phyloP scores from a whole-genome alignment of 164 flowering plant genomes.

The Chimonanthus praecox region DNA sequence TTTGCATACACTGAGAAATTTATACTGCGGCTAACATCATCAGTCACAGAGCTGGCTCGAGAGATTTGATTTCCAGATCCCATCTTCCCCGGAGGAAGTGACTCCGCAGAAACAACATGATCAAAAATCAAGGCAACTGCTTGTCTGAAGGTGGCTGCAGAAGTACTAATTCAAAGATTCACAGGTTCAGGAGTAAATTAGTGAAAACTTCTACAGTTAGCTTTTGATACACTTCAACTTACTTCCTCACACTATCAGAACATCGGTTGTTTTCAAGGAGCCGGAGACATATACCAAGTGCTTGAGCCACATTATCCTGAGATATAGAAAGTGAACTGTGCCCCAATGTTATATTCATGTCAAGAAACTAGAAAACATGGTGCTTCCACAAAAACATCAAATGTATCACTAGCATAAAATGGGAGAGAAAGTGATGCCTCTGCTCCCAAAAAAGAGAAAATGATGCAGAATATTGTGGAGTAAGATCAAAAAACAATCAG shows the following conservation, averaged over 20 bases:
- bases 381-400: not conserved
- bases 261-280: conserved; percentile 87
- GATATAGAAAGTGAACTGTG: conserved; percentile 9
- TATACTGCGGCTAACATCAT: conserved; percentile 76
- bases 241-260: conserved; percentile 91
- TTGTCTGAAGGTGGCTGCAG: conserved; percentile 99
- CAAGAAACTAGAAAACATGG: not conserved
- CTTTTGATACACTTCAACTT: conserved; percentile 24
- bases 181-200: conserved; percentile 6
- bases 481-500: no score
- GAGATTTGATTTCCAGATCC: conserved; percentile 56
- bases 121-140: conserved; percentile 95
- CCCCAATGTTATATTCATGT: conserved; percentile 1
- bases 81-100: conserved; percentile 71
- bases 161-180: conserved; percentile 55
- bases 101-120: conserved; percentile 69
- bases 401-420: no score
- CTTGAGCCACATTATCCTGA: conserved; percentile 84
- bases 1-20: conserved; percentile 64
- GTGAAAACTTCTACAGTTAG: not conserved
- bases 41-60: conserved; percentile 66
- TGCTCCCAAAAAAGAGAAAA: no score
- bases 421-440: no score
- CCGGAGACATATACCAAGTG: conserved; percentile 83
- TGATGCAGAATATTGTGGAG: no score